Evolutionary conservation across 768 basidiomycete species (phyloP), one percentile per base, ranked within the genome.

Genomic region (Mycena indigotica): DNA sequence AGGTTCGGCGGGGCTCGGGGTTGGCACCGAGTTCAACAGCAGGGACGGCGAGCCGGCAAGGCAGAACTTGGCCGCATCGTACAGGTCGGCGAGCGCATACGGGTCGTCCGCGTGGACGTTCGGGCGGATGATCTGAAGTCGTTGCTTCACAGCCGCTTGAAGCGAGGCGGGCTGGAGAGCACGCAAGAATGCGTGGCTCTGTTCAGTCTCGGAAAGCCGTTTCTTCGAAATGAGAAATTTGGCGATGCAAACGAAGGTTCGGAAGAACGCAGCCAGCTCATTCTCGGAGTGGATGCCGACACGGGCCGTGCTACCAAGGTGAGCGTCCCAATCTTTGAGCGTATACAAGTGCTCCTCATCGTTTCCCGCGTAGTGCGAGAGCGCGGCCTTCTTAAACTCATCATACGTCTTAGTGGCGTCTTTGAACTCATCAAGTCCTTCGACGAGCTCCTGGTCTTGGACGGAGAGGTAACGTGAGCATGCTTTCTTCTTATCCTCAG

Each of bases 61-160:
- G 2, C 60, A 60, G 53, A 67, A 67, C 10, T 59, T 52, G 0
- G 67, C 61, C 0, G 67, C 68, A 4, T 58, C 65, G 3, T 64
- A 44, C 25, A 69, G 61, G 8, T 70, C 58, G 0, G n/a, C 8
- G 6, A 71, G 35, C 0, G 50, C 23, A 48, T 69, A 72, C 1
- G 67, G 65, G 13, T 69, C 58, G 13, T 70, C 67, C 3, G 69
- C 69, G 17, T 59, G 58, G 12, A 64, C 64, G 26, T 68, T 60
- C 8, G 62, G 66, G 13, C 38, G n/a, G 6, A 61, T 66, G 50
- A 69, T 29, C 19, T 58, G 52, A 0, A 70, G 64, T 0, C 67
- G 60, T 3, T 64, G 52, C 4, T 35, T 30, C 25, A 66, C 50
- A 1, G 23, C 3, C 4, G 10, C 28, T 55, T 45, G 48, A 23